A percentile compares a stretch with the other conserved stretches of the same genome.
Conservation (phyloP, 2,329 filamentous ascomycete species). For the Albifimbria verrucaria region DNA sequence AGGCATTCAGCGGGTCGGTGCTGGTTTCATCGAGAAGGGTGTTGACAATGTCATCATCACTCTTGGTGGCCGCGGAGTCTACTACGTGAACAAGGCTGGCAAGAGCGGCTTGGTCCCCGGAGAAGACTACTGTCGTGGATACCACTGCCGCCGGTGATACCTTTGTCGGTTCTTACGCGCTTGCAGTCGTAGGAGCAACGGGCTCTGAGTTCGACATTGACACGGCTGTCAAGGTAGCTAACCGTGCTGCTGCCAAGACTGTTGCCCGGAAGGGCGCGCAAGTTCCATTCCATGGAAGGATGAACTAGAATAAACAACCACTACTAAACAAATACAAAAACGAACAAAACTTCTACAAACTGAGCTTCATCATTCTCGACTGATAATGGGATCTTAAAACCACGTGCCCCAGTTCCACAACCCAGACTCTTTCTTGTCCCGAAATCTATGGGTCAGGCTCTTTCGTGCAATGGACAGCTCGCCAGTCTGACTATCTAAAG, state of each 20-base stretch:
- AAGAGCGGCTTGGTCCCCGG: slow-evolving; percentile 51
- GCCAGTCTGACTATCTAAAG: neutral
- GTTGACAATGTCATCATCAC: slow-evolving; percentile 80
- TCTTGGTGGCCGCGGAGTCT: slow-evolving; percentile 76
- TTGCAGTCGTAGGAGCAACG: slow-evolving; percentile 56
- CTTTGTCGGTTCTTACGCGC: slow-evolving; percentile 84
- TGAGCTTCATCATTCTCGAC: neutral
- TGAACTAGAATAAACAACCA: slow-evolving; percentile 30
- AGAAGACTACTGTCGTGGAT: slow-evolving; percentile 76
- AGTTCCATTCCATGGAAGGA: slow-evolving; percentile 42
- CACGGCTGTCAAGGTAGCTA: slow-evolving; percentile 54
- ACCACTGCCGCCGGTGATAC: slow-evolving; percentile 95
- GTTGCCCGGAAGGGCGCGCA: slow-evolving; percentile 41
- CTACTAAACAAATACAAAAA: slow-evolving; percentile 11
- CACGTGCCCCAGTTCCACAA: slow-evolving; percentile 25
- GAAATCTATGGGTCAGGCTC: slow-evolving; percentile 5
- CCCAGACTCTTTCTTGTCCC: slow-evolving; percentile 20
- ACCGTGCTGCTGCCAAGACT: slow-evolving; percentile 37
- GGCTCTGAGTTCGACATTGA: slow-evolving; percentile 48
- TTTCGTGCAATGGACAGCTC: neutral
- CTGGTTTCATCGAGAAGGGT: slow-evolving; percentile 63
- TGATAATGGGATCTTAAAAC: slow-evolving; percentile 17
- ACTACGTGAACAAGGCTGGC: slow-evolving; percentile 49
- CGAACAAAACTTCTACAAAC: neutral
- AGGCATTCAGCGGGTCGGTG: slow-evolving; percentile 45